A percentile compares a stretch with the other conserved stretches of the same genome.
These are phyloP conservation scores for Moniliophthora roreri DNA, from an alignment of 1,284 basidiomycete species.

Conservation along the genomic window DNA sequence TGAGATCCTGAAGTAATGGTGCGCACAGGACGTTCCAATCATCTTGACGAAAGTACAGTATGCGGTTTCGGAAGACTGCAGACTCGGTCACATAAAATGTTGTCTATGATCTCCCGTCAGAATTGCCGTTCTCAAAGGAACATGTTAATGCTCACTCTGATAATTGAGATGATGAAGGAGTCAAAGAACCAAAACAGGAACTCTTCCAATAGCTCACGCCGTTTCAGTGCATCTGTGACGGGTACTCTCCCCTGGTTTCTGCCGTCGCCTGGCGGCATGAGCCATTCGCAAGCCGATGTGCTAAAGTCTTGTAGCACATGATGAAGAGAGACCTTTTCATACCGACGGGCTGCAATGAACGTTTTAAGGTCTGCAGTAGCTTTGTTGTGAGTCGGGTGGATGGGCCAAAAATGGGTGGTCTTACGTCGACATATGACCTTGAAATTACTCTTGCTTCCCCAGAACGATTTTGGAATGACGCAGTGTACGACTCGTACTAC, in stretches of 20 bases:
- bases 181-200: conserved; percentile 95
- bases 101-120: conserved; percentile 49
- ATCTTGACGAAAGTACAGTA: conserved; percentile 93
- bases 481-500: conserved; percentile 60
- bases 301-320: conserved; percentile 77
- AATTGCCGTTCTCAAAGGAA: conserved; percentile 2
- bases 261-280: conserved; percentile 46
- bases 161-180: conserved; percentile 76
- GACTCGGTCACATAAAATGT: conserved; percentile 96
- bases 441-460: conserved; percentile 78
- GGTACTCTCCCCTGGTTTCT: conserved; percentile 48
- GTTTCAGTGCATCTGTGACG: conserved; percentile 70
- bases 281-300: conserved; percentile 82
- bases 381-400: background rate
- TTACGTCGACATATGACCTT: conserved; percentile 60
- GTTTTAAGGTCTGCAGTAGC: conserved; percentile 59
- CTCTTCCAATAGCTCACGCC: conserved; percentile 78
- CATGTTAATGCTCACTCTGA: conserved; percentile 56
- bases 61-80: conserved; percentile 80
- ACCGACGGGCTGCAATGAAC: conserved; percentile 75
- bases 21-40: conserved; percentile 87
- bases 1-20: conserved; percentile 78
- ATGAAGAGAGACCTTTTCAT: conserved; percentile 85
- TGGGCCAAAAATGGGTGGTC: conserved; percentile 25
- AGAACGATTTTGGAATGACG: conserved; percentile 76